Evolutionary conservation across 805 yeast species (phyloP).

Genomic region (Wickerhamomyces alni): DNA sequence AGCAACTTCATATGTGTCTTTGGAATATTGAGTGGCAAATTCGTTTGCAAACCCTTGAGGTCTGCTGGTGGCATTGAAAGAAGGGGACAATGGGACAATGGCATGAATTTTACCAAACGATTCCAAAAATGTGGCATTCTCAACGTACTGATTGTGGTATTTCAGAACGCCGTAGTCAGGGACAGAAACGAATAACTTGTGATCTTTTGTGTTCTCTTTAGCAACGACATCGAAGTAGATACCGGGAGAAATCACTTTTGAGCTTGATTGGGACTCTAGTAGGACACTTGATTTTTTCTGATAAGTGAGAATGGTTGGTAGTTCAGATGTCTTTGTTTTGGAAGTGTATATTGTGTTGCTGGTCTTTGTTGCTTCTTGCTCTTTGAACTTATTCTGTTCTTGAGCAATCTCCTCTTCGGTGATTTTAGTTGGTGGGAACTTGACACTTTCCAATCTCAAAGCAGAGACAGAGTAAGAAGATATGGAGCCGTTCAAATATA

Average conservation of each 20-base stretch:
- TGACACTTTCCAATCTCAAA: constrained; percentile 42
- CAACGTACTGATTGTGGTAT: constrained; percentile 63
- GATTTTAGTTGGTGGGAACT: constrained; percentile 59
- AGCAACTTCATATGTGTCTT: constrained; percentile 65
- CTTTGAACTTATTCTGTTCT: constrained; percentile 20
- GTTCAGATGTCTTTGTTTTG: constrained; percentile 16
- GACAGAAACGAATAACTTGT: constrained; percentile 64
- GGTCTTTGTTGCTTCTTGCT: constrained; percentile 19
- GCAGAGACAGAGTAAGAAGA: constrained; percentile 31
- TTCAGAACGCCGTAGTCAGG: constrained; percentile 84
- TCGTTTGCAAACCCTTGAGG: constrained; percentile 84
- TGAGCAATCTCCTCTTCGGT: constrained; percentile 23
- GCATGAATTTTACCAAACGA: constrained; percentile 61
- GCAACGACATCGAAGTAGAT: constrained; percentile 64
- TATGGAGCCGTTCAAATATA: constrained; percentile 44
- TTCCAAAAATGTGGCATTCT: constrained; percentile 73
- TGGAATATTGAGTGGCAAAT: constrained; percentile 78
- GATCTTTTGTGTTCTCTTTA: constrained; percentile 19
- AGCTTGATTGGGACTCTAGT: constrained; percentile 49
- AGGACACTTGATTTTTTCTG: constrained; percentile 52
- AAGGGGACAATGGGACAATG: constrained; percentile 62
- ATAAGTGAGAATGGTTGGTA: constrained; percentile 34
- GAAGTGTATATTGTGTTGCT: constrained; percentile 25
- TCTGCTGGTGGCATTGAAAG: constrained; percentile 63
- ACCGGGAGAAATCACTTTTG: constrained; percentile 77